A percentile compares a stretch with the other conserved stretches of the same genome.
phyloP scores from a whole-genome alignment of 306 rosid species.

The Prosopis cineraria region DNA sequence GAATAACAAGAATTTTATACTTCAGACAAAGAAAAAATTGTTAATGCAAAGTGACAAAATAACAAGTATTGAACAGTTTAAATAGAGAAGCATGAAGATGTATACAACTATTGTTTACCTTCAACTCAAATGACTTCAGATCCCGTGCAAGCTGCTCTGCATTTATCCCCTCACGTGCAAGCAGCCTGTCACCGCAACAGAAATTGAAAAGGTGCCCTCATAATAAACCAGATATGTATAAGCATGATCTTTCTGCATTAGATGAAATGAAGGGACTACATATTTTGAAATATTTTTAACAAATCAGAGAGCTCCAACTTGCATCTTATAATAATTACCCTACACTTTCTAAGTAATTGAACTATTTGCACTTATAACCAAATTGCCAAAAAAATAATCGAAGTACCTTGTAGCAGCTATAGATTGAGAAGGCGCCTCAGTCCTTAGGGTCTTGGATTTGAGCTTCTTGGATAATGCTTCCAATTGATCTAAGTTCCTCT shows the following conservation, averaged over 20 bases:
- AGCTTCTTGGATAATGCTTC: slow-evolving; percentile 95
- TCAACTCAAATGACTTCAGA: slow-evolving; percentile 94
- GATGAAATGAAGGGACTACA: slow-evolving; percentile 1
- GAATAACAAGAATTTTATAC: slow-evolving; percentile 23
- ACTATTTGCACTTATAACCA: not conserved
- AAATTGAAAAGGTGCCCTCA: slow-evolving; percentile 1
- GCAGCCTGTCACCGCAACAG: slow-evolving; percentile 62
- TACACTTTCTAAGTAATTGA: not conserved
- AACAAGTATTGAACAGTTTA: not conserved
- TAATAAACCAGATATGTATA: not conserved
- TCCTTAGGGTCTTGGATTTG: slow-evolving; percentile 84
- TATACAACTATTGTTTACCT: slow-evolving; percentile 43
- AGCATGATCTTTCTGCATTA: slow-evolving; percentile 13
- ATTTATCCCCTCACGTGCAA: slow-evolving; percentile 97
- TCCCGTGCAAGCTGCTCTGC: slow-evolving; percentile 99
- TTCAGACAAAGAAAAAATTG: slow-evolving; percentile 14
- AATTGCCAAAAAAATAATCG: not conserved
- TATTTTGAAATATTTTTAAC: not conserved
- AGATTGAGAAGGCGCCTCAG: slow-evolving; percentile 90
- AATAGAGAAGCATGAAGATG: slow-evolving; percentile 17
- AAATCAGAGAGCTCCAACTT: slow-evolving; percentile 11
- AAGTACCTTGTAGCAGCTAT: slow-evolving; percentile 93
- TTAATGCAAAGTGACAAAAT: not conserved
- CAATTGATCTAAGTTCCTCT: slow-evolving; percentile 97
- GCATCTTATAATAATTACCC: not conserved